Evolutionary conservation across 805 yeast genomes (phyloP).

Genomic region (Yamadazyma kitorensis): DNA sequence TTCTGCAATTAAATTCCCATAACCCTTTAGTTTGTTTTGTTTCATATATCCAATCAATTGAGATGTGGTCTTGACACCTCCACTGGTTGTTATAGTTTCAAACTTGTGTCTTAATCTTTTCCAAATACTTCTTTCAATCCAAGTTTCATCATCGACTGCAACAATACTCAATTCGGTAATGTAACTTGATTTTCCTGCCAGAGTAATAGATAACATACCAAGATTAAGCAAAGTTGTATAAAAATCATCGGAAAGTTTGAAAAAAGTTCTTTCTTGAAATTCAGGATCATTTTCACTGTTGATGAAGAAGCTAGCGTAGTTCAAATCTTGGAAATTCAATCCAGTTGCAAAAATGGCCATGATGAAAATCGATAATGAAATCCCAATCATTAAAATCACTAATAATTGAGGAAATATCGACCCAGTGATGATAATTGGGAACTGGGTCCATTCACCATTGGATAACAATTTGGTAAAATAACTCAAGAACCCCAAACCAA

Average conservation of each 20-base stretch:
- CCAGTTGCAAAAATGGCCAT: conserved; percentile 61
- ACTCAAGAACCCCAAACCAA: conserved; percentile 52
- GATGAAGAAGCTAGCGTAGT: conserved; percentile 32
- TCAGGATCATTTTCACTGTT: conserved; percentile 20
- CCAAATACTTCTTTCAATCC: conserved; percentile 46
- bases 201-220: conserved; percentile 63
- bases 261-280: conserved; percentile 9
- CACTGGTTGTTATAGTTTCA: conserved; percentile 5
- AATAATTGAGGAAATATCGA: conserved; percentile 69
- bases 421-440: conserved; percentile 55
- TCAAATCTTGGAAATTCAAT: conserved; percentile 31
- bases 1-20: conserved; percentile 26
- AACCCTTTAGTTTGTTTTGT: conserved; percentile 16
- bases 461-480: conserved; percentile 39
- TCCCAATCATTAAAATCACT: conserved; percentile 44
- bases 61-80: too few relatives aligned
- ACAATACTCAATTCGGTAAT: conserved; percentile 55
- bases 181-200: conserved; percentile 65
- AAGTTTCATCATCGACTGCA: conserved; percentile 49
- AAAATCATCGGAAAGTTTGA: conserved; percentile 32
- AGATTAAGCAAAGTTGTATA: conserved; percentile 57
- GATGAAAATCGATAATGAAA: conserved; percentile 53
- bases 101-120: conserved; percentile 10
- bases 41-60: not conserved
- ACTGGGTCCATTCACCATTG: conserved; percentile 39